These are phyloP conservation scores for Linum usitatissimum DNA, from an alignment of 345 rosid genomes.

Conservation along the genomic window DNA sequence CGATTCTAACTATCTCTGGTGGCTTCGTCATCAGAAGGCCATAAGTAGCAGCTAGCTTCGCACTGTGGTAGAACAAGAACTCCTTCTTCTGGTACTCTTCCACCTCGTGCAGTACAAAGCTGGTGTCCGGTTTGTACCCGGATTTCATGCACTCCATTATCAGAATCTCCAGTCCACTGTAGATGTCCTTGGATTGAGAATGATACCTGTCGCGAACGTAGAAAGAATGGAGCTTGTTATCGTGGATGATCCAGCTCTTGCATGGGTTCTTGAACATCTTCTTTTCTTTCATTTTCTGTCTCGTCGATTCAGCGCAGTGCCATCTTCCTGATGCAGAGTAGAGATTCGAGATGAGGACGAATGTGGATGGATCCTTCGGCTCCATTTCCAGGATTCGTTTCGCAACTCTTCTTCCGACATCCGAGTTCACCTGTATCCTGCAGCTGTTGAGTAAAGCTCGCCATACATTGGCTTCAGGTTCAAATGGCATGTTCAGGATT, in stretches of 20 bases:
- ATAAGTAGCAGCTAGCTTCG: slow-evolving; percentile 75
- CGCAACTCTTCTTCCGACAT: slow-evolving; percentile 41
- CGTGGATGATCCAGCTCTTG: slow-evolving; percentile 70
- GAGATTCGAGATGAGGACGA: slow-evolving; percentile 58
- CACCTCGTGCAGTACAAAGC: slow-evolving; percentile 82
- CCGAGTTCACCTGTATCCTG: slow-evolving; percentile 47
- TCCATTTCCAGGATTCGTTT: slow-evolving; percentile 43
- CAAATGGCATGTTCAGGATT: slow-evolving; percentile 38
- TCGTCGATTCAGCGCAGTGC: slow-evolving; percentile 57
- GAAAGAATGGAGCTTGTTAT: slow-evolving; percentile 51
- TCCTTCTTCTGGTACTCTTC: slow-evolving; percentile 73
- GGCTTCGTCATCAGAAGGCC: slow-evolving; percentile 43
- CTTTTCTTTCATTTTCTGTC: slow-evolving; percentile 54
- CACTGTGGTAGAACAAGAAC: slow-evolving; percentile 78
- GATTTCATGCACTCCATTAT: slow-evolving; percentile 56
- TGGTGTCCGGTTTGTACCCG: slow-evolving; percentile 70
- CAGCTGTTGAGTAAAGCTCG: slow-evolving; percentile 70
- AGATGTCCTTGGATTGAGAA: slow-evolving; percentile 52
- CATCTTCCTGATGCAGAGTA: slow-evolving; percentile 86
- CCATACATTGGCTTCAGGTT: slow-evolving; percentile 47
- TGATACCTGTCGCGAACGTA: slow-evolving; percentile 59
- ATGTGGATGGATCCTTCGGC: slow-evolving; percentile 59
- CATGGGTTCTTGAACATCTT: slow-evolving; percentile 57
- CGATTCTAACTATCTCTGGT: slow-evolving; percentile 39
- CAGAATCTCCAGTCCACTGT: slow-evolving; percentile 57